phyloP scores from a whole-genome alignment of 2,329 filamentous ascomycete genomes.

The Penicillium verrucosum region DNA sequence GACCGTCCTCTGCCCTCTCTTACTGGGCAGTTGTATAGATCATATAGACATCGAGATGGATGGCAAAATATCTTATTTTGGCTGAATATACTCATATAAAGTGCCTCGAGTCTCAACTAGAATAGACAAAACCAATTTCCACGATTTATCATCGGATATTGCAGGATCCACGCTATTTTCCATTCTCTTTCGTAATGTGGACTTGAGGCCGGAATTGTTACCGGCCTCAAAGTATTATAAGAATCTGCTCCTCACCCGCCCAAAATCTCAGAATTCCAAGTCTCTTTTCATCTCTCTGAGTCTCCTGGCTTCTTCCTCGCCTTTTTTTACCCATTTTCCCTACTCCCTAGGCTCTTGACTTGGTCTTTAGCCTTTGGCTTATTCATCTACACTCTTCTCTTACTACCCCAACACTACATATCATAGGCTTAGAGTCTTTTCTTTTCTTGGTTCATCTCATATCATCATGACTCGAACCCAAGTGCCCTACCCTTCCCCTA shows the following conservation, averaged over 20 bases:
- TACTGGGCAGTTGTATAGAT: slow-evolving; percentile 29
- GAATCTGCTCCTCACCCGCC: slow-evolving; percentile 34
- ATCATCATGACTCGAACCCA: slow-evolving; percentile 38
- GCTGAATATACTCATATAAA: background rate
- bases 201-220: slow-evolving; percentile 46
- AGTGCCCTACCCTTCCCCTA: slow-evolving; percentile 28
- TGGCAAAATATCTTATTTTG: slow-evolving; percentile 7
- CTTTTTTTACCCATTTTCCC: slow-evolving; percentile 19
- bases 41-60: slow-evolving; percentile 15
- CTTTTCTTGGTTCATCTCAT: background rate
- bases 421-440: background rate
- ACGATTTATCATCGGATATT: slow-evolving; percentile 15
- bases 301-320: background rate
- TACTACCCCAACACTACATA: background rate
- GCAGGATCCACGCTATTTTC: slow-evolving; percentile 26
- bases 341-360: slow-evolving; percentile 15
- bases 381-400: background rate
- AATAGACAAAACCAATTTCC: slow-evolving; percentile 1
- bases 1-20: slow-evolving; percentile 27
- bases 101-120: background rate
- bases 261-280: slow-evolving; percentile 17
- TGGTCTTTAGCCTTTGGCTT: slow-evolving; percentile 9
- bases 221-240: slow-evolving; percentile 47
- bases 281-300: slow-evolving; percentile 18
- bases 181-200: slow-evolving; percentile 39